Conservation (phyloP, 768 basidiomycete genomes). For the Amanita molliuscula region DNA sequence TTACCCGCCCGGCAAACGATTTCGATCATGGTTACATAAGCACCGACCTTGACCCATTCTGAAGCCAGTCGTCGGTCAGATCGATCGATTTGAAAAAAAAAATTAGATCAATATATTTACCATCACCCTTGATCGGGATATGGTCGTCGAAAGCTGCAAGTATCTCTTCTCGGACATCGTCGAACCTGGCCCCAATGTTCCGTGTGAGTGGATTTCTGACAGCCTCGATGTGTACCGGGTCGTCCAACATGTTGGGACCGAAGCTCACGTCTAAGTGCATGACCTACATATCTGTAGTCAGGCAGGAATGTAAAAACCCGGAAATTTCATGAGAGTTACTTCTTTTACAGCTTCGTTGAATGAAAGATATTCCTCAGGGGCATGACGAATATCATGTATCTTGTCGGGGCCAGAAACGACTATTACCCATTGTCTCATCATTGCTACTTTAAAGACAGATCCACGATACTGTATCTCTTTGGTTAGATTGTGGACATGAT, state of each 20-base stretch:
- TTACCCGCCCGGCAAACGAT: slow-evolving; percentile 14
- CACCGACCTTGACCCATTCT: slow-evolving; percentile 11
- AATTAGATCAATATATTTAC: not conserved
- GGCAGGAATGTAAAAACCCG: not conserved
- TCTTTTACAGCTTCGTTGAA: slow-evolving; percentile 24
- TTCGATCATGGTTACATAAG: slow-evolving; percentile 10
- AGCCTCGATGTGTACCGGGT: slow-evolving; percentile 10
- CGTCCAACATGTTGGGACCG: slow-evolving; percentile 13
- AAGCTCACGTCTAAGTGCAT: slow-evolving; percentile 25
- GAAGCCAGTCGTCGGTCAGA: not conserved
- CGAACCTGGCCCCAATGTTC: slow-evolving; percentile 17
- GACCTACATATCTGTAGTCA: slow-evolving; percentile 9
- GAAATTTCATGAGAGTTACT: not conserved
- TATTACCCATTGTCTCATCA: slow-evolving; percentile 35
- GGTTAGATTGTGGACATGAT: not conserved
- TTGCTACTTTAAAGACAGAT: slow-evolving; percentile 30
- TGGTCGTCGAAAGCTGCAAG: slow-evolving; percentile 12
- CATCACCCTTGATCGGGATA: slow-evolving; percentile 4
- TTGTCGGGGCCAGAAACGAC: slow-evolving; percentile 26
- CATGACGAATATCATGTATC: slow-evolving; percentile 34
- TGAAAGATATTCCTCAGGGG: slow-evolving; percentile 34
- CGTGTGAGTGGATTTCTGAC: slow-evolving; percentile 18
- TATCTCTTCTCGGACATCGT: slow-evolving; percentile 17
- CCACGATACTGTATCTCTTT: slow-evolving; percentile 12
- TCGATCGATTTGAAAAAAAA: not conserved